A percentile compares a stretch with the other conserved stretches of the same genome.
These are phyloP conservation scores for Gynandropsis gynandra DNA, from an alignment of 345 rosid genomes.

Conservation along the genomic window DNA sequence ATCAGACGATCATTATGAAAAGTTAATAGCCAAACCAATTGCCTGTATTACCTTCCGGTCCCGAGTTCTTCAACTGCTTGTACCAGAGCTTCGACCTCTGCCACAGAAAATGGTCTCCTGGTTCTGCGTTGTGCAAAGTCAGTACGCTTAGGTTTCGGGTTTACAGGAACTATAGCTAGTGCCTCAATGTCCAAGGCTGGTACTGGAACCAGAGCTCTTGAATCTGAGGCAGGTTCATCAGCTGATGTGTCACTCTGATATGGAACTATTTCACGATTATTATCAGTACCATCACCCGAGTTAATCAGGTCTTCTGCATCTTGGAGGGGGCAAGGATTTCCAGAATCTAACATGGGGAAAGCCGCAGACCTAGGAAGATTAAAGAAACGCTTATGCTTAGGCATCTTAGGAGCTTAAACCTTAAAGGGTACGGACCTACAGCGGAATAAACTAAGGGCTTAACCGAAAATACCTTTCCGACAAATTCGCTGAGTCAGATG, in stretches of 20 bases:
- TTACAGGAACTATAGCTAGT: slow-evolving; percentile 55
- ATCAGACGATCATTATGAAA: not conserved
- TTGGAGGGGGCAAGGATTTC: slow-evolving; percentile 19
- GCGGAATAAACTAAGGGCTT: slow-evolving; percentile 3
- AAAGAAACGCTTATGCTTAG: slow-evolving; percentile 16
- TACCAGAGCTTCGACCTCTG: slow-evolving; percentile 93
- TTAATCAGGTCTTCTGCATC: slow-evolving; percentile 23
- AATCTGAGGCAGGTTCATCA: slow-evolving; percentile 37
- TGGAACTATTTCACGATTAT: slow-evolving; percentile 36
- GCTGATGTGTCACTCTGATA: slow-evolving; percentile 34
- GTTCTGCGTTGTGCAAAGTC: slow-evolving; percentile 86
- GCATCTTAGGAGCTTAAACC: slow-evolving; percentile 11
- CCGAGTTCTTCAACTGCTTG: slow-evolving; percentile 88
- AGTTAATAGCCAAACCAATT: not conserved
- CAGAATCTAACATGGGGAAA: slow-evolving; percentile 33
- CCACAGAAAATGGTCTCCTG: slow-evolving; percentile 93
- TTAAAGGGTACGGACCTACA: not conserved
- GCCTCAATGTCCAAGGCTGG: slow-evolving; percentile 39
- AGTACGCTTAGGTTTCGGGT: slow-evolving; percentile 53
- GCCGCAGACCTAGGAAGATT: slow-evolving; percentile 42
- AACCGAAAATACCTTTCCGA: slow-evolving; percentile 39
- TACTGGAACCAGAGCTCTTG: slow-evolving; percentile 56
- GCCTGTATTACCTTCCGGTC: slow-evolving; percentile 84
- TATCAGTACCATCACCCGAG: slow-evolving; percentile 30
- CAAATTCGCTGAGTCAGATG: slow-evolving; percentile 28